Conservation (phyloP, 2,329 filamentous ascomycete genomes). For the Colletotrichum sojae region DNA sequence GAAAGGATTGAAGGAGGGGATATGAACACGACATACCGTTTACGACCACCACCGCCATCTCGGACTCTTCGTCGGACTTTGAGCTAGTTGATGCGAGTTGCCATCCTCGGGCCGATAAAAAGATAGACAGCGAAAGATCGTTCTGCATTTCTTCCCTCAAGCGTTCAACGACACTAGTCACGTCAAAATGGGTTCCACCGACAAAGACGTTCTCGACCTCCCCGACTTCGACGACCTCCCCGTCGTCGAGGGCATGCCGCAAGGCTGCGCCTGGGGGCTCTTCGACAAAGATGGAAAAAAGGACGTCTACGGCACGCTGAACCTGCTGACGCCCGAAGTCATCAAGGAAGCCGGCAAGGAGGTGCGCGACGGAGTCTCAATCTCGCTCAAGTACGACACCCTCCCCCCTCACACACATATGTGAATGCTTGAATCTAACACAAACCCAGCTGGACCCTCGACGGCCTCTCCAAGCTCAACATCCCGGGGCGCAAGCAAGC, state of each 20-base stretch:
- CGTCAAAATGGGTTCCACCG: background rate
- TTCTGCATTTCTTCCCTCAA: background rate
- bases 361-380: slow-evolving; percentile 62
- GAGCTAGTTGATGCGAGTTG: too few relatives aligned
- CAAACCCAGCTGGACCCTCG: slow-evolving; percentile 57
- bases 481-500: slow-evolving; percentile 52
- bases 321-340: slow-evolving; percentile 64
- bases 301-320: slow-evolving; percentile 66
- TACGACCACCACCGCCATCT: too few relatives aligned
- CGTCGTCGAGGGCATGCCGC: slow-evolving; percentile 58
- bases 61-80: too few relatives aligned
- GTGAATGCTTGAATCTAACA: too few relatives aligned
- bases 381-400: slow-evolving; percentile 65
- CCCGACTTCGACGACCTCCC: slow-evolving; percentile 62
- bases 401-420: background rate
- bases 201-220: slow-evolving; percentile 42
- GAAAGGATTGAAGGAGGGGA: too few relatives aligned
- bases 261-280: slow-evolving; percentile 67
- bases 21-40: too few relatives aligned
- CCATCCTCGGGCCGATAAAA: too few relatives aligned
- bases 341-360: slow-evolving; percentile 58
- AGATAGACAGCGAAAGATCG: too few relatives aligned
- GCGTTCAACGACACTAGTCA: background rate
- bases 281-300: slow-evolving; percentile 65
- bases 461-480: slow-evolving; percentile 54